These are phyloP conservation scores for Didymellaceae sp. DNA, from an alignment of 2,329 filamentous ascomycete genomes.

Conservation along the genomic window DNA sequence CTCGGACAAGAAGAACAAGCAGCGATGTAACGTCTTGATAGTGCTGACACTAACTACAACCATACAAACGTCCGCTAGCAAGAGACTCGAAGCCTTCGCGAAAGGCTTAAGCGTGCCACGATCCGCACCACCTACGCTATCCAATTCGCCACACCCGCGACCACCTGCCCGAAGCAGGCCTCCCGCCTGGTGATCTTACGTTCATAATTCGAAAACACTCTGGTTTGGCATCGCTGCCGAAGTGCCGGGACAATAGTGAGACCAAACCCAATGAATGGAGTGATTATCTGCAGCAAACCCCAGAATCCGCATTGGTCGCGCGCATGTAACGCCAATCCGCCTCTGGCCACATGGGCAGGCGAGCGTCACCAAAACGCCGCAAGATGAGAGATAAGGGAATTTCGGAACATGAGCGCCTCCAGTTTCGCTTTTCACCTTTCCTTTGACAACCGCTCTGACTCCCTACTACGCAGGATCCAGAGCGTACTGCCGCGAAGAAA, in stretches of 20 bases:
- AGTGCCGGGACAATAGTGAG: slow-evolving; percentile 19
- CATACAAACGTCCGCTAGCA: slow-evolving; percentile 23
- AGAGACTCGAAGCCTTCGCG: slow-evolving; percentile 35
- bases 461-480: slow-evolving; percentile 2
- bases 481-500: slow-evolving; percentile 14
- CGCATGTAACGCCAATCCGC: slow-evolving; percentile 12
- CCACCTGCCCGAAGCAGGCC: slow-evolving; percentile 34
- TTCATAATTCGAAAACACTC: slow-evolving; percentile 21
- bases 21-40: slow-evolving; percentile 45
- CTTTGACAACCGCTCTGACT: slow-evolving; percentile 4
- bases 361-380: neutral
- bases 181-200: slow-evolving; percentile 28
- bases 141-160: slow-evolving; percentile 19
- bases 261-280: slow-evolving; percentile 11
- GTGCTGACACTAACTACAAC: slow-evolving; percentile 18
- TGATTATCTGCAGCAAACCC: slow-evolving; percentile 9
- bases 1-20: slow-evolving; percentile 37
- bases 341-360: slow-evolving; percentile 1
- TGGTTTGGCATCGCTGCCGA: slow-evolving; percentile 18
- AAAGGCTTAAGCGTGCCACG: slow-evolving; percentile 35
- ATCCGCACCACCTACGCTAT: slow-evolving; percentile 4
- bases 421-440: slow-evolving; percentile 1
- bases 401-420: slow-evolving; percentile 1
- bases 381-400: slow-evolving; percentile 5
- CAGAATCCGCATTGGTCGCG: slow-evolving; percentile 7